Percentiles rank a stretch among this genome's conserved stretches.
phyloP scores from a whole-genome alignment of 1,284 basidiomycete species.

The Cutaneotrichosporon sp. region DNA sequence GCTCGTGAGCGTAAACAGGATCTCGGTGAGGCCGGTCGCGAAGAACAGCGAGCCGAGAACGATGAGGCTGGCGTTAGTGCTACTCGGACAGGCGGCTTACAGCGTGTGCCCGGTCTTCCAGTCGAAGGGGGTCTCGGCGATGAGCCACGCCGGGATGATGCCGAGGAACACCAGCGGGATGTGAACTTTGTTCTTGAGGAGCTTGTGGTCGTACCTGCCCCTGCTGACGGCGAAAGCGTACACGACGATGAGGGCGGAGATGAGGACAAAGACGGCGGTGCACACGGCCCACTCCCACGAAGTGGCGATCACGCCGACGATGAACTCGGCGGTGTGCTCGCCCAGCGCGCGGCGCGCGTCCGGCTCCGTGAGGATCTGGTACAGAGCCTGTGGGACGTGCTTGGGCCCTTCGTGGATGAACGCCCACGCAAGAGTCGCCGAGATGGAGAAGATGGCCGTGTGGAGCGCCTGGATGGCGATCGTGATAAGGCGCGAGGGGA shows the following conservation, averaged over 20 bases:
- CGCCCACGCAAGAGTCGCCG: no score
- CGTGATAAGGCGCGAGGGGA: not conserved
- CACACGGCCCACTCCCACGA: not conserved
- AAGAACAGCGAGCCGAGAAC: not conserved
- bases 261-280: not conserved
- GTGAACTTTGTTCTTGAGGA: constrained; percentile 2
- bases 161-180: not conserved
- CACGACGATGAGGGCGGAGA: not conserved
- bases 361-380: not conserved
- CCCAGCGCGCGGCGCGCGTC: no score
- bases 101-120: not conserved
- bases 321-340: not conserved
- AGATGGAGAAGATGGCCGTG: no score
- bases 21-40: not conserved
- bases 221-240: not conserved
- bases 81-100: not conserved
- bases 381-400: not conserved
- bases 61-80: not conserved
- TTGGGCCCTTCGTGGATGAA: no score
- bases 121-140: not conserved
- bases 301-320: not conserved
- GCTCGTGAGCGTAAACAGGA: not conserved
- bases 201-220: not conserved
- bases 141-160: not conserved
- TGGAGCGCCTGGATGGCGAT: not conserved